phyloP scores from a whole-genome alignment of 768 basidiomycete genomes.

The Tulasnella sp. region DNA sequence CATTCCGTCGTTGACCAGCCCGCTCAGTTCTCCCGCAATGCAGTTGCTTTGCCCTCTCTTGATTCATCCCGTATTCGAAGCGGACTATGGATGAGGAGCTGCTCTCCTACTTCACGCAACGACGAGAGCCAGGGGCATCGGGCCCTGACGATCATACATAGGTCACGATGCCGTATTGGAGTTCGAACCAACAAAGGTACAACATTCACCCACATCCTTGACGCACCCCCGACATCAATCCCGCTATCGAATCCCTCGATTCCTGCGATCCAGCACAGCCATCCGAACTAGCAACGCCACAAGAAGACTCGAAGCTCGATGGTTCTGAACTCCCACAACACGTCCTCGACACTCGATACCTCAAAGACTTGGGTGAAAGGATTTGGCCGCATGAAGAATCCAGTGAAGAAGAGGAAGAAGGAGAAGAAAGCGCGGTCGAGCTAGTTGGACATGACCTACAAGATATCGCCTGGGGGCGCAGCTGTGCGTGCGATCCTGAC shows the following conservation, averaged over 20 bases:
- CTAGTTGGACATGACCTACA: not conserved
- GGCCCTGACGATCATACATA: too few species aligned
- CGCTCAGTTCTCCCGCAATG: too few species aligned
- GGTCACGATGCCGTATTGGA: not conserved
- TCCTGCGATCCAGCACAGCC: not conserved
- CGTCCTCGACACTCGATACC: not conserved
- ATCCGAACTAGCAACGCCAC: not conserved
- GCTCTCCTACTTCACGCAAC: too few species aligned
- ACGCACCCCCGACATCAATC: not conserved
- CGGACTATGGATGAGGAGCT: too few species aligned
- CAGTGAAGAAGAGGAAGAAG: not conserved
- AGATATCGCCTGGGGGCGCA: not conserved
- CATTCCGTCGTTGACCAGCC: too few species aligned
- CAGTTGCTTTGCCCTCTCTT: too few species aligned
- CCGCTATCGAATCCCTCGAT: not conserved
- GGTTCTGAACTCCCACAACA: not conserved
- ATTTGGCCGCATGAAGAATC: not conserved
- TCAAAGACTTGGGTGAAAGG: not conserved
- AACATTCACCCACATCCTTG: not conserved
- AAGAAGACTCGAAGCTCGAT: not conserved
- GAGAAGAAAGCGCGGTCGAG: not conserved
- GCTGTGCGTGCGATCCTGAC: not conserved
- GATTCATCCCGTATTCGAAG: too few species aligned
- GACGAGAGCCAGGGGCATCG: too few species aligned
- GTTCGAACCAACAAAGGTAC: not conserved